A percentile compares a stretch with the other conserved stretches of the same genome.
phyloP scores from a whole-genome alignment of 2,329 filamentous ascomycete genomes.

The Neofusicoccum parvum region DNA sequence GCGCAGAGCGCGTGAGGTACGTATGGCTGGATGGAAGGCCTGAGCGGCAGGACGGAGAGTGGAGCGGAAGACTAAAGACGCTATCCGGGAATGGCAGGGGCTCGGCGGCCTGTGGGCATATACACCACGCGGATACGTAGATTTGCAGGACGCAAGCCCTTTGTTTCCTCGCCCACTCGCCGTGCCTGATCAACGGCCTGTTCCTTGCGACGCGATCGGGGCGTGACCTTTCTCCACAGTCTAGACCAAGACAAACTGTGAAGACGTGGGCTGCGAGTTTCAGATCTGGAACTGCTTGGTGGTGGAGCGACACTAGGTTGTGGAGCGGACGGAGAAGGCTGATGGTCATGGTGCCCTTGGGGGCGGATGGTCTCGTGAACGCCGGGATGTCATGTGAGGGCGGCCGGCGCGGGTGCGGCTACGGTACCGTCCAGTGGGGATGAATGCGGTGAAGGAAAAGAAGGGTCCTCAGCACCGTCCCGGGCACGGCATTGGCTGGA shows the following conservation, averaged over 20 bases:
- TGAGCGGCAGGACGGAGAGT: not conserved
- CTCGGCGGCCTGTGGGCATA: not conserved
- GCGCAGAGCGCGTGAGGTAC: not conserved
- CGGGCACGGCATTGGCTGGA: not conserved
- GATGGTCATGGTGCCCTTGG: slow-evolving; percentile 1
- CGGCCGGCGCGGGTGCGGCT: not conserved
- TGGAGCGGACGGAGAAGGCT: not conserved
- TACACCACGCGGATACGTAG: not conserved
- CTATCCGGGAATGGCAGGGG: not conserved
- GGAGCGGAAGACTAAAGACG: not conserved
- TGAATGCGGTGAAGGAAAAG: not conserved
- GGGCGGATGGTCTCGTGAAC: slow-evolving; percentile 2
- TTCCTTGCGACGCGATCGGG: not conserved
- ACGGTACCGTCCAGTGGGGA: not conserved
- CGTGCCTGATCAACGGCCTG: not conserved
- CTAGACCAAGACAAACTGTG: not conserved
- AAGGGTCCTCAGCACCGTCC: not conserved
- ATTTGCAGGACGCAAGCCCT: not conserved
- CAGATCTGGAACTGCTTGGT: not conserved
- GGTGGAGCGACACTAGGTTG: not conserved
- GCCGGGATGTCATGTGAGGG: slow-evolving; percentile 1
- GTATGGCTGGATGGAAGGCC: not conserved
- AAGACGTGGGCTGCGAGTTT: not conserved
- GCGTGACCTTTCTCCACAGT: not conserved
- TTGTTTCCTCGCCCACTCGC: not conserved